phyloP scores from a whole-genome alignment of 116 monocot species.

The Trichopus zeylanicus region DNA sequence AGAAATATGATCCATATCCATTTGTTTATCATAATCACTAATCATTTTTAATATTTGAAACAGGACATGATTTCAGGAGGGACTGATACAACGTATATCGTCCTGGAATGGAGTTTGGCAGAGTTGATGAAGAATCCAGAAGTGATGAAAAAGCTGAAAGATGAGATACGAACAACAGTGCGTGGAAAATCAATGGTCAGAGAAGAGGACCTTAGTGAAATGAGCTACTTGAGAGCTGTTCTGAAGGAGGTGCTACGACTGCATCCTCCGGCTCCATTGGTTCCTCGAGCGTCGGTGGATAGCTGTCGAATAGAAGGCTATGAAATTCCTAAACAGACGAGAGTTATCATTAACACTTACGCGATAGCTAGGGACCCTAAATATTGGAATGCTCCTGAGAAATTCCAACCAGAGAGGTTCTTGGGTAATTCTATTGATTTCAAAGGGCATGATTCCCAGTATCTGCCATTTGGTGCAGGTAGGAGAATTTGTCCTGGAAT shows the following conservation, averaged over 20 bases:
- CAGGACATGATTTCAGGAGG: slow-evolving; percentile 3
- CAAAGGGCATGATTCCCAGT: not conserved
- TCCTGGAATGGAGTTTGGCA: not conserved
- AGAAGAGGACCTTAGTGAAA: not conserved
- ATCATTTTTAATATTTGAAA: not conserved
- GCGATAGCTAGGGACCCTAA: not conserved
- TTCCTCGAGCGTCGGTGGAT: not conserved
- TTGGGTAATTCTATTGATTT: not conserved
- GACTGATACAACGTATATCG: not conserved
- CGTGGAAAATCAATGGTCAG: not conserved
- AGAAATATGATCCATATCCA: no score
- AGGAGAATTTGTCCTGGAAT: slow-evolving; percentile 4
- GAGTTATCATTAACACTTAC: not conserved
- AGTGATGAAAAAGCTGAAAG: not conserved
- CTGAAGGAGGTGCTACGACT: slow-evolving; percentile 1
- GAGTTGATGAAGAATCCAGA: not conserved
- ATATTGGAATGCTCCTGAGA: not conserved
- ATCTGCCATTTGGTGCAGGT: not conserved
- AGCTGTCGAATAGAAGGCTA: not conserved
- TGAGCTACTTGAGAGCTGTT: not conserved
- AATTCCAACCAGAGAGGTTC: slow-evolving; percentile 1
- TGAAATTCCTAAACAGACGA: not conserved
- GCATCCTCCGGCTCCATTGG: not conserved
- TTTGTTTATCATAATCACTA: not conserved
- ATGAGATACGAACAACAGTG: not conserved